Conservation (phyloP, 1,284 basidiomycete genomes). For the Boletellus deceptivus region DNA sequence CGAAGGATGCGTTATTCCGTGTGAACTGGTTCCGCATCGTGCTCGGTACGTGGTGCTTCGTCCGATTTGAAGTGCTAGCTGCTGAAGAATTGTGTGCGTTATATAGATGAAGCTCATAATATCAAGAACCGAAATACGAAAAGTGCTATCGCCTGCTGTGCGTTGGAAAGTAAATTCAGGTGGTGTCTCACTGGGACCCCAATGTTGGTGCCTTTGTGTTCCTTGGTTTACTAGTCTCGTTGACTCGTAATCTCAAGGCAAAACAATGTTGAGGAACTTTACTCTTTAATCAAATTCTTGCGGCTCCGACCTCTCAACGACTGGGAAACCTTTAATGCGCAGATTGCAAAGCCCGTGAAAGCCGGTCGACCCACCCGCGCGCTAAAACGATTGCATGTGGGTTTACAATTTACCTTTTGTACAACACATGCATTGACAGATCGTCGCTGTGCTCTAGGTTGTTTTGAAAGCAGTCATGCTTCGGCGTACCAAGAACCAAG, state of each 20-base stretch:
- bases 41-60: conserved; percentile 53
- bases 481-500: conserved; percentile 81
- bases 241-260: conserved; percentile 43
- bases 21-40: conserved; percentile 86
- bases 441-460: conserved; percentile 42
- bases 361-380: conserved; percentile 65
- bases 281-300: conserved; percentile 86
- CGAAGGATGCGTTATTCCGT: conserved; percentile 71
- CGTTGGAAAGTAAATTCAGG: conserved; percentile 73
- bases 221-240: neutral
- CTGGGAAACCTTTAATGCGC: conserved; percentile 74
- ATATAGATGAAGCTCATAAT: conserved; percentile 92
- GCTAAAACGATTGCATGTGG: conserved; percentile 81
- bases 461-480: conserved; percentile 90
- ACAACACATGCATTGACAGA: neutral
- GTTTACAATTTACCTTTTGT: conserved; percentile 8
- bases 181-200: conserved; percentile 94
- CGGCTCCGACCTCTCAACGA: conserved; percentile 82
- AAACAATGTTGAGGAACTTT: conserved; percentile 90
- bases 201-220: conserved; percentile 53
- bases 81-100: neutral
- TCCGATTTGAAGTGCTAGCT: neutral
- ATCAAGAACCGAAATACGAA: conserved; percentile 94
- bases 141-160: conserved; percentile 78
- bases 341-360: conserved; percentile 82